Evolutionary conservation across 2,329 filamentous ascomycete genomes (phyloP), one percentile per base, ranked within the genome.

Genomic region (Hirsutella thompsonii): DNA sequence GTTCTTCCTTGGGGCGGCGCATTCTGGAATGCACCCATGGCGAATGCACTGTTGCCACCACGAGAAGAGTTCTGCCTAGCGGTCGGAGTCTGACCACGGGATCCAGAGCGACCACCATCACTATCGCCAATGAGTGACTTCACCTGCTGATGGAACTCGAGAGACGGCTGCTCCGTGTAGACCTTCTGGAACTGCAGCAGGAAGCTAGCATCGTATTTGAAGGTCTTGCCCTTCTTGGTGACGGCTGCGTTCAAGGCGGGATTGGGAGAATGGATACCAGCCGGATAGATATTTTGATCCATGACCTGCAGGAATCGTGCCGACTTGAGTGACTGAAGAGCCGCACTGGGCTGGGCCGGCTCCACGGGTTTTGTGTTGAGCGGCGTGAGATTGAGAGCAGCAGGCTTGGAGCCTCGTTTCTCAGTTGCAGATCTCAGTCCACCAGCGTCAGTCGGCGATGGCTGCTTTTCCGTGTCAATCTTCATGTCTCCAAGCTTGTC

Each of bases 121-220:
- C 70, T 69, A 49, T 94, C 89, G 43, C 90, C 90, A 49, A 98
- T 80, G 61, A 68, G 82, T 72, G 64, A 83, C 81, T 74, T 90
- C 73, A 98, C 80, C 55, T 92, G 89, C 49, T 81, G 73, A 56
- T 93, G 84, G 77, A 94, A 98, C 56, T 96, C 90, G 35, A 89
- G 63, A 1, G 88, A 94, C 13, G 92, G 92, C 66, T 95, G 93
- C 69, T 98, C 92, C 47, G 87, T 93, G 67, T 95, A 98, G 18
- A 94, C 87, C 52, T 77, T 77, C 66, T 95, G 86, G 72, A 98
- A 98, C 58, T 98, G 92, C 23, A 98, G 72, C 64, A 98, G 69
- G 70, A 98, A 98, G 53, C 83, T 81, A 54, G 89, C 85, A 64
- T 96, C 88, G 62, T 98, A 98, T 61, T 93, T 89, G 69, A 93